phyloP scores from a whole-genome alignment of 2,329 filamentous ascomycete species.

The Plectosphaerella cucumerina region DNA sequence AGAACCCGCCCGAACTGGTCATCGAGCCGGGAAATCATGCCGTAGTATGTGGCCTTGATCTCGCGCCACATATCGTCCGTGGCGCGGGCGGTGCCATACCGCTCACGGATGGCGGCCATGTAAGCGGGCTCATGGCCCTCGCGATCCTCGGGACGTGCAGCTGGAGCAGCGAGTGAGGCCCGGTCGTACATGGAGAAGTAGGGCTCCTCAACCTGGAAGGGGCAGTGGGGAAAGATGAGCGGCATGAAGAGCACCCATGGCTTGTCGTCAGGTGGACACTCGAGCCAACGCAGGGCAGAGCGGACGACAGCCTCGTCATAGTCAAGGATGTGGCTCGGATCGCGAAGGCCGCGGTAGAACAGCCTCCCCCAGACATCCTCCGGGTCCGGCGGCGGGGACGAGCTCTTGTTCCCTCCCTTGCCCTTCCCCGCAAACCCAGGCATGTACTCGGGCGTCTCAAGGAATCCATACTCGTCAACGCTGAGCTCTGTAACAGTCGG shows the following conservation, averaged over 20 bases:
- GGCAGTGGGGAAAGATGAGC: conserved; percentile 39
- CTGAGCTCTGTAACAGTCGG: conserved; percentile 37
- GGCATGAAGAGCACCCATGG: conserved; percentile 40
- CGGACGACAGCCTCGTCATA: conserved; percentile 40
- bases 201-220: conserved; percentile 42
- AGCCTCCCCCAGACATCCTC: conserved; percentile 32
- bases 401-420: background rate
- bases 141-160: conserved; percentile 13
- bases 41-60: conserved; percentile 38
- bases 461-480: conserved; percentile 39
- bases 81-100: conserved; percentile 31
- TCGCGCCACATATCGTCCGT: conserved; percentile 36
- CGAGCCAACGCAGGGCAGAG: conserved; percentile 37
- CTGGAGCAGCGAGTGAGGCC: conserved; percentile 13
- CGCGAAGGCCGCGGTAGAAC: conserved; percentile 36
- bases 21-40: conserved; percentile 39
- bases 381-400: background rate
- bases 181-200: conserved; percentile 43
- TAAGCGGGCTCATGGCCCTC: conserved; percentile 38
- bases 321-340: conserved; percentile 30
- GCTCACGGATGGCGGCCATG: conserved; percentile 30
- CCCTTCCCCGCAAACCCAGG: conserved; percentile 21
- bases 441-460: conserved; percentile 29
- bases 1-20: conserved; percentile 38
- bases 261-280: conserved; percentile 33